Evolutionary conservation across 1,284 basidiomycete species (phyloP).

Genomic region (Ceratobasidium sp.): DNA sequence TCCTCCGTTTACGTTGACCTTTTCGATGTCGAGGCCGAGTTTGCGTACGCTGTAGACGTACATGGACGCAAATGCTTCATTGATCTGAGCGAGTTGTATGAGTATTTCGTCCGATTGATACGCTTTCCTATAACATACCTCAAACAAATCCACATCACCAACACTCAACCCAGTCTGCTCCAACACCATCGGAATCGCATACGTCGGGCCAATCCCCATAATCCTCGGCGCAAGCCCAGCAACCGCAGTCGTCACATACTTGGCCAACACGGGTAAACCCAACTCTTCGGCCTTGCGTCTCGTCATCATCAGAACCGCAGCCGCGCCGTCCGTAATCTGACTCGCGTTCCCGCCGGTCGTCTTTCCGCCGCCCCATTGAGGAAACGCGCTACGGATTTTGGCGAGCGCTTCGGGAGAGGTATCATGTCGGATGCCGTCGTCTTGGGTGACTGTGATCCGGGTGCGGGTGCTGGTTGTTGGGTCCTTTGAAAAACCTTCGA

Average conservation of each 20-base stretch:
- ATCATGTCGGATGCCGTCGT: slow-evolving; percentile 84
- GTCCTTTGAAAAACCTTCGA: slow-evolving; percentile 63
- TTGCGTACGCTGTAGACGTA: slow-evolving; percentile 84
- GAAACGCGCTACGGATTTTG: slow-evolving; percentile 83
- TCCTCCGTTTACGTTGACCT: slow-evolving; percentile 91
- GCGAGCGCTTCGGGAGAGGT: slow-evolving; percentile 77
- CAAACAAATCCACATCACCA: slow-evolving; percentile 83
- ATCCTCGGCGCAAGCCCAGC: slow-evolving; percentile 80
- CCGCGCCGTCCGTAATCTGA: slow-evolving; percentile 89
- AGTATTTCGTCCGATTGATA: background rate
- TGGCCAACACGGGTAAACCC: slow-evolving; percentile 79
- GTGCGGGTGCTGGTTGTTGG: slow-evolving; percentile 65
- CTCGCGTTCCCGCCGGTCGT: slow-evolving; percentile 93
- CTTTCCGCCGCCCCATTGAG: slow-evolving; percentile 82
- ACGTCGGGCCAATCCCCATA: slow-evolving; percentile 86
- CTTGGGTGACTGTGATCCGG: slow-evolving; percentile 73
- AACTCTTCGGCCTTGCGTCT: slow-evolving; percentile 84
- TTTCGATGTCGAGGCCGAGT: slow-evolving; percentile 75
- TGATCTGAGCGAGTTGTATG: slow-evolving; percentile 67
- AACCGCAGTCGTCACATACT: slow-evolving; percentile 81
- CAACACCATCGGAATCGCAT: slow-evolving; percentile 79
- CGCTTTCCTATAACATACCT: slow-evolving; percentile 62
- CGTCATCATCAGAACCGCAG: slow-evolving; percentile 89
- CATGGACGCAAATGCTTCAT: slow-evolving; percentile 93
- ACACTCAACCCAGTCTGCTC: slow-evolving; percentile 73